Conservation (phyloP, 352 stramenopile genomes). For the Halophytophthora batemanensis region DNA sequence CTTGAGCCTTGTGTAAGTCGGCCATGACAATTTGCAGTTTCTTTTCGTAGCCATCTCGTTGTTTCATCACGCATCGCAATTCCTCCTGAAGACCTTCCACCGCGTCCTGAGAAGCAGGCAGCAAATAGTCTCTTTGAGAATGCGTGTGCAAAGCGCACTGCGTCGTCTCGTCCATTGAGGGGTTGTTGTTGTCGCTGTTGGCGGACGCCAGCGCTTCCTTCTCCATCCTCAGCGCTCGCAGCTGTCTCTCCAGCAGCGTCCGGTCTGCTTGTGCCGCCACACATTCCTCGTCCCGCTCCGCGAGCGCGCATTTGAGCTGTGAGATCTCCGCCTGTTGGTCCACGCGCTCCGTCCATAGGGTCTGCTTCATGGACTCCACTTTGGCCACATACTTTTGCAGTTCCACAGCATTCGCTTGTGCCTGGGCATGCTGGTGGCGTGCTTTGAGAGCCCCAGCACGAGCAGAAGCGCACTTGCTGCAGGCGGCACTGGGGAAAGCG, state of each 20-base stretch:
- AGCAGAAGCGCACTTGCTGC: constrained; percentile 21
- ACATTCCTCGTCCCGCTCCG: constrained; percentile 17
- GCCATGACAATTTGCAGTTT: constrained; percentile 1
- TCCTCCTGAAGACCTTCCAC: constrained; percentile 6
- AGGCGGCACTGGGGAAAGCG: not conserved
- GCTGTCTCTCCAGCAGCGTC: constrained; percentile 16
- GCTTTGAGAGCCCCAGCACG: constrained; percentile 14
- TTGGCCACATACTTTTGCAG: constrained; percentile 28
- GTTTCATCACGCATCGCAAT: not conserved
- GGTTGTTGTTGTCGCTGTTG: not conserved
- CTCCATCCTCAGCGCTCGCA: constrained; percentile 6
- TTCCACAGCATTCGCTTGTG: constrained; percentile 12
- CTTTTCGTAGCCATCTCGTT: constrained; percentile 9
- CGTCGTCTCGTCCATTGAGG: constrained; percentile 6
- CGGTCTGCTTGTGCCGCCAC: constrained; percentile 7
- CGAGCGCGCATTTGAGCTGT: constrained; percentile 15
- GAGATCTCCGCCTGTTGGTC: constrained; percentile 17
- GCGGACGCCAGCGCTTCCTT: constrained; percentile 1
- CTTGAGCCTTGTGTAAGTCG: constrained; percentile 7
- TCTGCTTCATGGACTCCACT: constrained; percentile 26
- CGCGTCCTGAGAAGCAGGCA: constrained; percentile 3
- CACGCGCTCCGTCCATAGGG: constrained; percentile 28
- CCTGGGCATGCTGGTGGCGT: constrained; percentile 14
- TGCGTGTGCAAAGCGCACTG: constrained; percentile 15
- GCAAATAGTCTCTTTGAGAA: constrained; percentile 6